Percentiles rank a stretch among this genome's conserved stretches.
Evolutionary conservation across 1,139 yeast species (phyloP).

Genomic region (Saccharomyces hybrid): DNA sequence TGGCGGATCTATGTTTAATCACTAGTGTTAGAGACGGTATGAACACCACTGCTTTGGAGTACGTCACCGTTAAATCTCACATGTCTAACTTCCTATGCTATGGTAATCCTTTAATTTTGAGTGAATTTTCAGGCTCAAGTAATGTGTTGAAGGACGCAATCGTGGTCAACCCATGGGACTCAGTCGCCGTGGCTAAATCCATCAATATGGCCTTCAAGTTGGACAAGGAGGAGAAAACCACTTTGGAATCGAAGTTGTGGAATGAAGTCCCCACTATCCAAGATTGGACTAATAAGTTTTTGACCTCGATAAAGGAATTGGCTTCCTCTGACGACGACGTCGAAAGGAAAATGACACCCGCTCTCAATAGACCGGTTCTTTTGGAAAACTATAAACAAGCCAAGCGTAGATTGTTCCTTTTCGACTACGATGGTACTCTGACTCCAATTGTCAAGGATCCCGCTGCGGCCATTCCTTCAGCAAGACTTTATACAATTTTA

Average conservation of each 20-base stretch:
- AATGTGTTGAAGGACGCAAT: slow-evolving; percentile 71
- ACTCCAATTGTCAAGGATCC: slow-evolving; percentile 96
- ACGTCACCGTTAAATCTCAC: slow-evolving; percentile 76
- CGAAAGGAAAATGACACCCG: slow-evolving; percentile 56
- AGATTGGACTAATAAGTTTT: slow-evolving; percentile 65
- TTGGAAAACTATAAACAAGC: slow-evolving; percentile 55
- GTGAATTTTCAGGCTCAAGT: slow-evolving; percentile 92
- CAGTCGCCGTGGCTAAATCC: slow-evolving; percentile 83
- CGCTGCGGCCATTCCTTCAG: slow-evolving; percentile 94
- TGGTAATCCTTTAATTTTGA: slow-evolving; percentile 68
- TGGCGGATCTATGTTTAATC: slow-evolving; percentile 82
- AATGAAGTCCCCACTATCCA: slow-evolving; percentile 68
- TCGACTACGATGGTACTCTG: slow-evolving; percentile 95
- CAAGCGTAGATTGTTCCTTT: slow-evolving; percentile 65
- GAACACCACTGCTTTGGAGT: slow-evolving; percentile 91
- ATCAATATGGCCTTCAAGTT: slow-evolving; percentile 60
- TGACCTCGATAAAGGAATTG: slow-evolving; percentile 28
- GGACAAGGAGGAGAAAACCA: slow-evolving; percentile 37
- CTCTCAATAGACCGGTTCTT: slow-evolving; percentile 65
- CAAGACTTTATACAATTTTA: slow-evolving; percentile 54
- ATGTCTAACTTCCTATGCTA: slow-evolving; percentile 30
- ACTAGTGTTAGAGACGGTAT: slow-evolving; percentile 93
- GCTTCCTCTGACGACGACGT: slow-evolving; percentile 15
- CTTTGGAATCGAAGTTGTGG: slow-evolving; percentile 48
- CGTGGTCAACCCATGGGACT: slow-evolving; percentile 93